Percentiles rank a stretch among this genome's conserved stretches.
These are phyloP conservation scores for Hysterangium stoloniferum DNA, from an alignment of 768 basidiomycete genomes.

Conservation along the genomic window DNA sequence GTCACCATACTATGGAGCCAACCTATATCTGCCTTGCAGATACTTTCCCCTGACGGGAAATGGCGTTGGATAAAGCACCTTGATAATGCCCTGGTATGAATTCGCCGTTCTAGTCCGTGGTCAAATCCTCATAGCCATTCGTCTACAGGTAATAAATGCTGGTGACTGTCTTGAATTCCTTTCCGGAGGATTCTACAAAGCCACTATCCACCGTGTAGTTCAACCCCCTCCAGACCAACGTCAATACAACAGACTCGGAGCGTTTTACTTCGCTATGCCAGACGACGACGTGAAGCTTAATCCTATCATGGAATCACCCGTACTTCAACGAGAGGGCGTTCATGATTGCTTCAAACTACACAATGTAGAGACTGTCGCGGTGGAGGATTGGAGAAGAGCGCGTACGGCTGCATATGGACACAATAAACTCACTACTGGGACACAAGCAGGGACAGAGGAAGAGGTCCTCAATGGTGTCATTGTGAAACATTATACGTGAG, in stretches of 20 bases:
- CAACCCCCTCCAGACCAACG: constrained; percentile 30
- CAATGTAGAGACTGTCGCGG: constrained; percentile 22
- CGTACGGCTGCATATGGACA: constrained; percentile 26
- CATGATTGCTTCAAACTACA: constrained; percentile 18
- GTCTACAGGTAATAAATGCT: constrained; percentile 32
- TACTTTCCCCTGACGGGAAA: constrained; percentile 26
- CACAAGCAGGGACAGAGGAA: constrained; percentile 25
- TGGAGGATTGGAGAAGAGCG: constrained; percentile 26
- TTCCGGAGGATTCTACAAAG: constrained; percentile 29
- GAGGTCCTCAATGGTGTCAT: constrained; percentile 26
- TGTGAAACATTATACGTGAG: constrained; percentile 28
- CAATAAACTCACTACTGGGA: constrained; percentile 23
- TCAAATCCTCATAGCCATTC: background rate
- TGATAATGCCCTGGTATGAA: constrained; percentile 29
- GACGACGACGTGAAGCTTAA: constrained; percentile 24
- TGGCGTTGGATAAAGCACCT: constrained; percentile 32
- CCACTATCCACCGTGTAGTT: constrained; percentile 31
- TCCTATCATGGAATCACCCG: constrained; percentile 25
- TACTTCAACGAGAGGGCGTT: constrained; percentile 27
- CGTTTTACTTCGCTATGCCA: constrained; percentile 29
- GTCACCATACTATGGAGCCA: constrained; percentile 32
- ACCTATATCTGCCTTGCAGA: constrained; percentile 30
- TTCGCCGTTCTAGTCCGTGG: background rate
- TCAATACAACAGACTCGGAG: constrained; percentile 26
- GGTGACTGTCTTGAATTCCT: constrained; percentile 29